Conservation (phyloP, 2,329 filamentous ascomycete genomes). For the Myotisia sp. region DNA sequence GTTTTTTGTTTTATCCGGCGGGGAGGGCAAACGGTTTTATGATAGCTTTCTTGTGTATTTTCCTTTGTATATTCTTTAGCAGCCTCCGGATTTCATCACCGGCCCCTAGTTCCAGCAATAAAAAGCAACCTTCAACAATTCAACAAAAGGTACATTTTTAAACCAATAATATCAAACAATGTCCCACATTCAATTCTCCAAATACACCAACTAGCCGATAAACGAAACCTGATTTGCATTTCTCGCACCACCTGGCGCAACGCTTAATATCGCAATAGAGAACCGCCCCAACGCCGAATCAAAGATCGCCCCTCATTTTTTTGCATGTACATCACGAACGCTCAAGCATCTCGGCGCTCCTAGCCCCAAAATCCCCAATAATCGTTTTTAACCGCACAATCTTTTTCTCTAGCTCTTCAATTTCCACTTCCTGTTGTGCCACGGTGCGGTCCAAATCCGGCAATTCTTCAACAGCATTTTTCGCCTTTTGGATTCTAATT, state of each 20-base stretch:
- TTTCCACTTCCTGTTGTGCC: slow-evolving; percentile 32
- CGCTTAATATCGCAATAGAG: not conserved
- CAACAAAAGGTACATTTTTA: too few relatives aligned
- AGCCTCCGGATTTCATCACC: slow-evolving; percentile 7
- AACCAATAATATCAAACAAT: not conserved
- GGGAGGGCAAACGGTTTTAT: slow-evolving; percentile 2
- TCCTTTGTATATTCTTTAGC: slow-evolving; percentile 1
- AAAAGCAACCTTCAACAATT: slow-evolving; percentile 7
- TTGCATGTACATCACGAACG: slow-evolving; percentile 5
- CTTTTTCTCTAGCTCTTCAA: slow-evolving; percentile 27
- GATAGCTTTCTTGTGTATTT: slow-evolving; percentile 1
- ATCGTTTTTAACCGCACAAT: slow-evolving; percentile 27
- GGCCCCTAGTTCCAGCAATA: slow-evolving; percentile 2
- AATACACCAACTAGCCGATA: not conserved
- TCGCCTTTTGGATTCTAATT: slow-evolving; percentile 68
- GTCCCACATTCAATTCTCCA: not conserved
- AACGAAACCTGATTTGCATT: slow-evolving; percentile 1
- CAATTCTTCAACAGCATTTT: slow-evolving; percentile 33
- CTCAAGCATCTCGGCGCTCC: slow-evolving; percentile 12
- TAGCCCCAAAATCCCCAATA: slow-evolving; percentile 28
- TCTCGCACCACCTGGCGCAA: not conserved
- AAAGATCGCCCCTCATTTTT: not conserved
- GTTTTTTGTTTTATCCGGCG: too few relatives aligned
- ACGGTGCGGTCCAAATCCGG: slow-evolving; percentile 33
- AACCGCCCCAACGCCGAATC: not conserved